phyloP scores from a whole-genome alignment of 2,329 filamentous ascomycete species.

The Venturiaceae sp. region DNA sequence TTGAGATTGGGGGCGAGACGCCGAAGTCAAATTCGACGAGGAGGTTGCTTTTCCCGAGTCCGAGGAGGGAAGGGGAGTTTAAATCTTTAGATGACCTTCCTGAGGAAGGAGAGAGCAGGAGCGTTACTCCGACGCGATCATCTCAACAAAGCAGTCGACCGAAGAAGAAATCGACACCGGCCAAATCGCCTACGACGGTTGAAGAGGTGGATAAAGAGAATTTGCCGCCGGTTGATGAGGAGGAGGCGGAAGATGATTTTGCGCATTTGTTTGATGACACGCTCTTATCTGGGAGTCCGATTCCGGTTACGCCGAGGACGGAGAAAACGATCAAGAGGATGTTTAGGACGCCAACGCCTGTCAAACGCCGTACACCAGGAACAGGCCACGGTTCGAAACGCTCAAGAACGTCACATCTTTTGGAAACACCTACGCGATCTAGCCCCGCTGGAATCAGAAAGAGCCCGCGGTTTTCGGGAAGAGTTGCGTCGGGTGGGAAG shows the following conservation, averaged over 20 bases:
- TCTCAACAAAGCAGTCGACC: slow-evolving; percentile 2
- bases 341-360: slow-evolving; percentile 35
- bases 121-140: slow-evolving; percentile 2
- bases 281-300: slow-evolving; percentile 12
- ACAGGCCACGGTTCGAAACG: slow-evolving; percentile 19
- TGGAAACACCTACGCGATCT: slow-evolving; percentile 26
- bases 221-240: slow-evolving; percentile 27
- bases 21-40: slow-evolving; percentile 51
- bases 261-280: slow-evolving; percentile 51
- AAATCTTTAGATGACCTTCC: slow-evolving; percentile 50
- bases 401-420: slow-evolving; percentile 13
- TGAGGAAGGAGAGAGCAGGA: slow-evolving; percentile 7
- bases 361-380: slow-evolving; percentile 25
- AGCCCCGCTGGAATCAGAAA: slow-evolving; percentile 25
- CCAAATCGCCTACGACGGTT: slow-evolving; percentile 18
- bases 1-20: slow-evolving; percentile 28
- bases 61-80: slow-evolving; percentile 52
- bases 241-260: slow-evolving; percentile 37
- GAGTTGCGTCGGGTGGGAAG: background rate
- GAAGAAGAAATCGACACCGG: slow-evolving; percentile 10
- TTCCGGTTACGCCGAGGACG: slow-evolving; percentile 48
- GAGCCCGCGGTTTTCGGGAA: slow-evolving; percentile 15
- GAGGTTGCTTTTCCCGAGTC: slow-evolving; percentile 68
- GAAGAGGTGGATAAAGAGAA: slow-evolving; percentile 50
- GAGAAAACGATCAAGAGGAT: slow-evolving; percentile 40